A percentile compares a stretch with the other conserved stretches of the same genome.
Evolutionary conservation across 768 basidiomycete genomes (phyloP).

Genomic region (Lentinula sp.): DNA sequence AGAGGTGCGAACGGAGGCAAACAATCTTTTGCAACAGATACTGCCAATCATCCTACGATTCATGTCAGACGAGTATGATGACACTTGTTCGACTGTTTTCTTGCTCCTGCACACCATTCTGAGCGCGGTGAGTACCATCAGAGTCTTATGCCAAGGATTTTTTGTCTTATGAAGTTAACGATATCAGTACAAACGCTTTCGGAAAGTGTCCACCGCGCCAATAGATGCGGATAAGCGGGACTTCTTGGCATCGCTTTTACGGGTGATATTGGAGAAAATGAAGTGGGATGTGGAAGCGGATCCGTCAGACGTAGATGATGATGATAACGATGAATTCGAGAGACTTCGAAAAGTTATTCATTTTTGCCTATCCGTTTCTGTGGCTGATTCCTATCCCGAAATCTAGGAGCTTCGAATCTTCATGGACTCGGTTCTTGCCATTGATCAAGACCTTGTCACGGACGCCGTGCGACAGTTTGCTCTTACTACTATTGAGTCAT

Average conservation of each 20-base stretch:
- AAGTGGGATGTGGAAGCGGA: constrained; percentile 84
- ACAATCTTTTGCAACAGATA: constrained; percentile 53
- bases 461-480: constrained; percentile 69
- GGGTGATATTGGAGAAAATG: constrained; percentile 80
- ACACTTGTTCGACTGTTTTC: constrained; percentile 82
- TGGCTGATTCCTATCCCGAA: not conserved
- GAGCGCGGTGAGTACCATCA: constrained; percentile 51
- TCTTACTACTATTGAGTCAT: constrained; percentile 66
- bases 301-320: constrained; percentile 82
- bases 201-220: constrained; percentile 54
- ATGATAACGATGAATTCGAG: constrained; percentile 78
- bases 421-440: constrained; percentile 78
- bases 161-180: not conserved
- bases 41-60: constrained; percentile 84
- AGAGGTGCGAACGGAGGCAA: constrained; percentile 58
- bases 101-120: constrained; percentile 74
- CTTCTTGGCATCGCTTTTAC: constrained; percentile 74
- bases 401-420: constrained; percentile 75
- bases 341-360: constrained; percentile 68
- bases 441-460: constrained; percentile 84
- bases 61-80: constrained; percentile 86
- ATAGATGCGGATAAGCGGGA: constrained; percentile 61
- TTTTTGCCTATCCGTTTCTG: constrained; percentile 11
- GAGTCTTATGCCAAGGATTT: not conserved
- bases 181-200: constrained; percentile 73